Conservation (phyloP, 345 rosid genomes). For the Eucalyptus lansdowneana region DNA sequence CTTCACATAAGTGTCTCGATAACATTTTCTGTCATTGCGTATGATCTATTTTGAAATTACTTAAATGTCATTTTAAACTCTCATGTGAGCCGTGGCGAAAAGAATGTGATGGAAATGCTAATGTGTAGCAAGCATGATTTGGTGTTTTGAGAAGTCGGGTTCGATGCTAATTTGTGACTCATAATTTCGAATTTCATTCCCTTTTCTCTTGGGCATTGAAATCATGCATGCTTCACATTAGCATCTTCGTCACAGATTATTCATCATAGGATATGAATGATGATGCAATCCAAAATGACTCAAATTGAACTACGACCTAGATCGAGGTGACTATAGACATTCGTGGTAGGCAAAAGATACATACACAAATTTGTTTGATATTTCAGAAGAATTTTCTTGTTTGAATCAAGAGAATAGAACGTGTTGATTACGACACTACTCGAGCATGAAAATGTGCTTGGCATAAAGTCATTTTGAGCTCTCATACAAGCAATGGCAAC, state of each 20-base stretch:
- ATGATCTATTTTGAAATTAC: too few relatives aligned
- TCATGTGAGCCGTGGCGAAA: background rate
- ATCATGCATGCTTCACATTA: background rate
- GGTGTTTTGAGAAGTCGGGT: background rate
- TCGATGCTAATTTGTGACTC: background rate
- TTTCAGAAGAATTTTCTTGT: background rate
- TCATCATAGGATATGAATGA: background rate
- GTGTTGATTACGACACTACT: background rate
- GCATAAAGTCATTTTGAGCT: background rate
- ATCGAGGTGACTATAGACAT: background rate
- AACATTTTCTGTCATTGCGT: too few relatives aligned
- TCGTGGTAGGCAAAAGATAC: background rate
- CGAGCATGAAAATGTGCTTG: background rate
- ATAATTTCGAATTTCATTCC: background rate
- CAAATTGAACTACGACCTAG: rapidly evolving
- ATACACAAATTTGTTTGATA: background rate
- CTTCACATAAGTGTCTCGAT: too few relatives aligned
- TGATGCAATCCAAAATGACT: background rate
- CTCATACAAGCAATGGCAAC: background rate
- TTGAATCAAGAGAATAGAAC: background rate
- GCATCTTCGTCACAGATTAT: background rate
- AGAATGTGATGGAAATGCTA: background rate
- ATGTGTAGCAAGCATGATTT: background rate
- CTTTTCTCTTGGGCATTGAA: background rate
- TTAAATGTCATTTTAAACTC: background rate